Base-by-base conservation (phyloP, 2,329 filamentous ascomycete species). In the Daldinia sp. region DNA sequence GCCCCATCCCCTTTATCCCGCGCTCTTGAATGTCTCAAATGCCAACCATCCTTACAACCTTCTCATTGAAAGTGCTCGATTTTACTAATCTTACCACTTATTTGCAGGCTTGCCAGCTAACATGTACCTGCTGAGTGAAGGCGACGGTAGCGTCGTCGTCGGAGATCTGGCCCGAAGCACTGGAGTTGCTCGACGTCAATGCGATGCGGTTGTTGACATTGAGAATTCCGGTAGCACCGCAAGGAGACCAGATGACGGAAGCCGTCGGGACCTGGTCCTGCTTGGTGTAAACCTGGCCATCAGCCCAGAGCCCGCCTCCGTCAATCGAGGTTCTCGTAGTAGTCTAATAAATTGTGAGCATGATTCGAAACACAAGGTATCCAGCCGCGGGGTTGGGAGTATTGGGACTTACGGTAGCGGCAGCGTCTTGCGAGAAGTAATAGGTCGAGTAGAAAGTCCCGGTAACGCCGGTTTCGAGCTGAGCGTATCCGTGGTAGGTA, bases 401-500 rank as follows among this genome's bases (percentile, higher is more conserved):
- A 10, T 30, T 21, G 17, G 6, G 0, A 67, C 71, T 67, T 60
- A 74, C 73, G 21, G 79, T 81, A 29, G 78, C 78, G 10, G 68
- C 66, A 23, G 80, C 78, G 53, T 80, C 79, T 72, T 82, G 79
- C 37, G 75, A 78, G 75, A 82, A 82, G 74, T 79, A 82, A 74
- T 81, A 82, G 41, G 79, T 81, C 70, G 77, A 80, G 69, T 77
- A 78, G 72, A 81, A 81, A 51, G 74, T 78, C 25, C 79, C 79
- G 5, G 77, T 80, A 51, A 81, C 76, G 35, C 79, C 79, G 52
- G 68, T 54, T 51, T 82, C 80, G n/a, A 82, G 77, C 72, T 80
- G 79, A 1, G 80, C 80, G 61, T 79, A 82, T 61, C 80, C 80
- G 75, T 81, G 80, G 74, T 82, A 82, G n/a, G 79, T 81, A 64